A percentile compares a stretch with the other conserved stretches of the same genome.
Conservation (phyloP, 2,329 filamentous ascomycete genomes). For the Podosphaera fusca region DNA sequence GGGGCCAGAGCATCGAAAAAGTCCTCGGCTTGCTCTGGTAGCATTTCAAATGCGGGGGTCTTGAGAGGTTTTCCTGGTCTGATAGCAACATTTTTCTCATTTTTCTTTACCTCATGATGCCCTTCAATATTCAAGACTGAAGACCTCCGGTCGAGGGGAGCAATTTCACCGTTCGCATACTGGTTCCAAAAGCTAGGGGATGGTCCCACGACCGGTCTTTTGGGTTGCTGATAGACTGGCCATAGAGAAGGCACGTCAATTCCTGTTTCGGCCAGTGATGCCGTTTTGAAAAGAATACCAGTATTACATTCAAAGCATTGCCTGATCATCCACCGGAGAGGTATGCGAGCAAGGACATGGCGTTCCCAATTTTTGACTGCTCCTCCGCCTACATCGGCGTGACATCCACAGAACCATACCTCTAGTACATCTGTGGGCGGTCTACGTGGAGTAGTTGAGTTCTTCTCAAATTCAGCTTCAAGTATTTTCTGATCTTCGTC, state of each 20-base stretch:
- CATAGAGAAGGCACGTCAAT: constrained; percentile 21
- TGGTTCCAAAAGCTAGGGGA: constrained; percentile 17
- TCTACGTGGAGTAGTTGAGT: not conserved
- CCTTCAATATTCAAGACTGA: constrained; percentile 12
- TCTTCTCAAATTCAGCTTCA: constrained; percentile 2
- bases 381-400: constrained; percentile 23
- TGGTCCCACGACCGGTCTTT: constrained; percentile 16
- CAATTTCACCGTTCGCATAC: constrained; percentile 16
- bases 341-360: constrained; percentile 22
- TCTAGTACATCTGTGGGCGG: not conserved
- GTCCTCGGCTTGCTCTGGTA: constrained; percentile 21
- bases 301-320: constrained; percentile 24
- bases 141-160: constrained; percentile 15
- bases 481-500: constrained; percentile 7
- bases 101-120: not conserved
- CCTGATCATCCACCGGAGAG: constrained; percentile 24
- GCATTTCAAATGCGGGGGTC: constrained; percentile 6
- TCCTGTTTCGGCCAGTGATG: constrained; percentile 19
- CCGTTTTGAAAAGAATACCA: constrained; percentile 21
- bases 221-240: constrained; percentile 17
- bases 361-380: constrained; percentile 20
- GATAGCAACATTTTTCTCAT: not conserved
- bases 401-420: constrained; percentile 20
- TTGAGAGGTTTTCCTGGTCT: not conserved
- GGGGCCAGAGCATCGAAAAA: constrained; percentile 20